Base-by-base conservation (phyloP, 352 stramenopile genomes). In the Phytophthora kernoviae region DNA sequence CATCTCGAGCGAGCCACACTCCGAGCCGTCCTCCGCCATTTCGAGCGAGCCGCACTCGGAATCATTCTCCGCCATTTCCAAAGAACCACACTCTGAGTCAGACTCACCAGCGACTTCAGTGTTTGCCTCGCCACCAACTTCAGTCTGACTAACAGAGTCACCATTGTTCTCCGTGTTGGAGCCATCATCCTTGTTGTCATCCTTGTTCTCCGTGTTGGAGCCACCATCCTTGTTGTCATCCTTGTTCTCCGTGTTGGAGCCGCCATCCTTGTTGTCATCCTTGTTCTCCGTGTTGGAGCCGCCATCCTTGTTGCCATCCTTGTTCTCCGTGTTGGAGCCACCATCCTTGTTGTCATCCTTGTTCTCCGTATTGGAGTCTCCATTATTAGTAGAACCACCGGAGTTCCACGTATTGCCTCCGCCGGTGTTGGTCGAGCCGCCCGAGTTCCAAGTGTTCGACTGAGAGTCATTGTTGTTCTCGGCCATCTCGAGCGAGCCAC, bases 11-110 rank as follows among this genome's bases (percentile, higher is more conserved):
- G 50, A 62, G 8, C 54, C 59, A 40, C 56, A 71, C 20, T 62
- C 53, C 9, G 48, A 61, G 53, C 61, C 49, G 14, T 57, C 43
- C 18, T 57, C 57, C 1, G 54, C 62, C 37, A 65, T 66, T 17
- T 65, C 65, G 11, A 72, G 53, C 2, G 51, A 64, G 0, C 51
- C 65, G 32, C 59, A 68, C 34, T 72, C 64, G 6, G 65, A 67
- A 36, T 70, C 64, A 26, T 70, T 49, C 30, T 75, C 61, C 0
- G 56, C 61, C 4, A 59, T 46, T 47, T 60, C 54, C 14, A 64
- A 20, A 4, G 39, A 52, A 10, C 44, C 44, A 24, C 44, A 52
- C 14, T 52, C 44, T 17, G 48, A 44, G 44, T 52, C 44, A 21
- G 44, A 24, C 44, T 52, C 44, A 14, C 44, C 44, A 40, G 44